A percentile compares a stretch with the other conserved stretches of the same genome.
Conservation (phyloP, 1,139 yeast genomes). For the Debaryomyces sp. region DNA sequence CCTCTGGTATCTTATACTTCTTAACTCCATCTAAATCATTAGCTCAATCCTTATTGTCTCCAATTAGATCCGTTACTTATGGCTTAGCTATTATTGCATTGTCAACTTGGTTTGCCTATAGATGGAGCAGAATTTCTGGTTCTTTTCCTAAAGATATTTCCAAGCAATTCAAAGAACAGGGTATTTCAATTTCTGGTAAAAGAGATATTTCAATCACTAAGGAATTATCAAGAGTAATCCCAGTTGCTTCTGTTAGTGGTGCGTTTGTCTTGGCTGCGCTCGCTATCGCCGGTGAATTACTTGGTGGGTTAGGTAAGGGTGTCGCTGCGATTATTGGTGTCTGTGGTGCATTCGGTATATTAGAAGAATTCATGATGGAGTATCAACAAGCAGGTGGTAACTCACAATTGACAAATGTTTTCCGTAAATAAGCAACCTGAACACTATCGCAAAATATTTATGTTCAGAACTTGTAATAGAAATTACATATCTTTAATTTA, state of each 20-base stretch:
- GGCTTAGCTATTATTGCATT: conserved; percentile 48
- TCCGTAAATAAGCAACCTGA: conserved; percentile 20
- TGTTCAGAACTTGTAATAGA: not conserved
- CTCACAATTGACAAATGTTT: conserved; percentile 44
- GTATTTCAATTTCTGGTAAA: conserved; percentile 81
- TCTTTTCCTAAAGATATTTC: conserved; percentile 82
- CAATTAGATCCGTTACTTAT: conserved; percentile 56
- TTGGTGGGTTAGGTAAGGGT: conserved; percentile 76
- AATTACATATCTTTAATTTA: not conserved
- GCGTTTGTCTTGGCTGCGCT: conserved; percentile 63
- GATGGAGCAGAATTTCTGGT: conserved; percentile 83
- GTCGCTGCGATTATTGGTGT: conserved; percentile 69
- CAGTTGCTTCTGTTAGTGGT: conserved; percentile 82
- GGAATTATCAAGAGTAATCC: conserved; percentile 77
- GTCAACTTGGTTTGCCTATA: conserved; percentile 65
- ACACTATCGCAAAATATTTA: not conserved
- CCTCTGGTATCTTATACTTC: conserved; percentile 58
- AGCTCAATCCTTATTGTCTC: conserved; percentile 42
- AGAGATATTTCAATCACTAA: conserved; percentile 79
- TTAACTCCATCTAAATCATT: conserved; percentile 50
- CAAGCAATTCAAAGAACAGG: conserved; percentile 83
- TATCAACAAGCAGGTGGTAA: conserved; percentile 48
- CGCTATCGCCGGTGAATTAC: conserved; percentile 62
- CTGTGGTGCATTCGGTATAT: conserved; percentile 66
- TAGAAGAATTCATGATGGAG: conserved; percentile 62